Base-by-base conservation (phyloP, 2,329 filamentous ascomycete species). In the Ophiocordyceps camponoti-saundersi region DNA sequence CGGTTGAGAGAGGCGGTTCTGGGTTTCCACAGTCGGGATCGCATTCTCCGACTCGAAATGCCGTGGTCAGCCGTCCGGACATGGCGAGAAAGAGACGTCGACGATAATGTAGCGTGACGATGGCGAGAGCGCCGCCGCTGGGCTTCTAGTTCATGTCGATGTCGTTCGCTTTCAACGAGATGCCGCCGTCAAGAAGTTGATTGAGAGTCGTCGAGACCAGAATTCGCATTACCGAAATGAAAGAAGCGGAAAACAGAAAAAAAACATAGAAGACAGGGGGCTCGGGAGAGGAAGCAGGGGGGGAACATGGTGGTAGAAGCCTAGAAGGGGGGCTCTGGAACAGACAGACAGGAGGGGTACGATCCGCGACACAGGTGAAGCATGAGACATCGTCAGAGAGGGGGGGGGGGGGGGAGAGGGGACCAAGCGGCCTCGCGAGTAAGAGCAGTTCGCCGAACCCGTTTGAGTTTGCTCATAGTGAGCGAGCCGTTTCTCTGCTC, bases 341-440 rank as follows among this genome's bases (percentile, higher is more conserved):
- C 36, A 40, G 36, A 40, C 36, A 18, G 36, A 40, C n/a, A 40
- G n/a, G 36, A 40, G 36, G 26, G 36, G 36, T 40, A 18, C n/a
- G 61, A 64, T 55, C 61, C 70, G 67, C 60, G 64, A 71, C 68
- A 68, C 56, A 62, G 62, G 59, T 70, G 68, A 71, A 57, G 68
- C 68, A 70, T 42, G 32, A 46, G 34, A 42, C 36, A 48, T 51
- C 45, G 49, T 50, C 49, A 49, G 48, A 48, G 26, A 40, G 2
- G 18, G n/a, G 3, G 36, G n/a, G 36, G 36, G n/a, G 16, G 15
- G 36, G 44, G 36, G 43, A 36, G 45, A 46, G 48, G 44, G 46
- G 48, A 42, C 44, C 47, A 44, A 46, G 44, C 44, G 36, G 36
- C 8, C 26, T 29, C 11, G 36, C 36, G n/a, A 18, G n/a, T 40